Conservation (phyloP, 2,329 filamentous ascomycete genomes). For the Paradendryphiella salina region DNA sequence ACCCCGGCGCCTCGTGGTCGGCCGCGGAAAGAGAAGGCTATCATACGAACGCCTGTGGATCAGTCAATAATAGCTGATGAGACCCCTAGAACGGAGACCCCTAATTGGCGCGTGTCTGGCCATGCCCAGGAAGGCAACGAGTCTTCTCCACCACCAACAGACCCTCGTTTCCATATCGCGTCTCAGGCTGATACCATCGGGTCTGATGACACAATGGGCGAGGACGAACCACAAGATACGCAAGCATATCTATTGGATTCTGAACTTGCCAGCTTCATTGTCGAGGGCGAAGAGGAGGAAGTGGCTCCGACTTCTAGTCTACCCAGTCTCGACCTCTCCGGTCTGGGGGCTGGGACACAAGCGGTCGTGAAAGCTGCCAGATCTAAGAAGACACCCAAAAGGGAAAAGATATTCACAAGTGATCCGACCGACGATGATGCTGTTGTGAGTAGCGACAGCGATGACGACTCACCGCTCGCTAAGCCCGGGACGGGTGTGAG, state of each 20-base stretch:
- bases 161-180: slow-evolving; percentile 44
- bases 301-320: slow-evolving; percentile 41
- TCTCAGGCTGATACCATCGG: slow-evolving; percentile 49
- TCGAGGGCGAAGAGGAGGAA: slow-evolving; percentile 47
- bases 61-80: slow-evolving; percentile 14
- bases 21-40: slow-evolving; percentile 23
- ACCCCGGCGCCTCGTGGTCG: slow-evolving; percentile 31
- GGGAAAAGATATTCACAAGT: slow-evolving; percentile 44
- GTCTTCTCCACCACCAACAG: slow-evolving; percentile 47
- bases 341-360: slow-evolving; percentile 41
- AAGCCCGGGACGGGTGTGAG: slow-evolving; percentile 13
- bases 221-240: slow-evolving; percentile 45
- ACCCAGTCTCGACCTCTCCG: slow-evolving; percentile 31
- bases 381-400: slow-evolving; percentile 24
- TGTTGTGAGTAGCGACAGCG: slow-evolving; percentile 43
- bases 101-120: slow-evolving; percentile 32
- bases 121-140: slow-evolving; percentile 39
- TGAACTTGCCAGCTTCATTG: slow-evolving; percentile 53
- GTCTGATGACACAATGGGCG: slow-evolving; percentile 50
- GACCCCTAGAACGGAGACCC: slow-evolving; percentile 25
- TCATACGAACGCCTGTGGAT: slow-evolving; percentile 24
- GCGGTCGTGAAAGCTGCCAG: slow-evolving; percentile 35
- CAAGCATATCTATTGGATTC: slow-evolving; percentile 50
- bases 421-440: slow-evolving; percentile 41
- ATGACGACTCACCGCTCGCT: slow-evolving; percentile 28